phyloP scores from a whole-genome alignment of 495 filamentous ascomycete genomes.

The Cladorrhinum samala region DNA sequence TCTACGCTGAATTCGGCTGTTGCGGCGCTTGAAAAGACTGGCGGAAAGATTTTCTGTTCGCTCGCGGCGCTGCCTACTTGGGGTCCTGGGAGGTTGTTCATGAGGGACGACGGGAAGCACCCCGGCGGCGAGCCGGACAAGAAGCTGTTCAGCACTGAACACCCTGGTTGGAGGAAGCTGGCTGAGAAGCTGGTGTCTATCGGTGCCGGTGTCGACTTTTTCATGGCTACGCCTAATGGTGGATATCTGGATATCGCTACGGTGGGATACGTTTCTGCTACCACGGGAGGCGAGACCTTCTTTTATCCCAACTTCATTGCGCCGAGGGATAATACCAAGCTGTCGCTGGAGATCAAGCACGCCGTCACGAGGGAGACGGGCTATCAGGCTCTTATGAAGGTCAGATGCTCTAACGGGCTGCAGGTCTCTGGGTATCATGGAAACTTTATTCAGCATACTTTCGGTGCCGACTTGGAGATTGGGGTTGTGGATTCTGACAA shows the following conservation, averaged over 20 bases:
- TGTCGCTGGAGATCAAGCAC: slow-evolving; percentile 82
- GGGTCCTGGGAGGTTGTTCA: slow-evolving; percentile 76
- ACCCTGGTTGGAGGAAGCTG: slow-evolving; percentile 73
- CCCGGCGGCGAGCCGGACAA: slow-evolving; percentile 85
- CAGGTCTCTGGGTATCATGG: slow-evolving; percentile 92
- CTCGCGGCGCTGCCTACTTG: slow-evolving; percentile 77
- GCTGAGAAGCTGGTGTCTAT: slow-evolving; percentile 83
- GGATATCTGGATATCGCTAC: slow-evolving; percentile 93
- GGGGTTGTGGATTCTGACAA: slow-evolving; percentile 91
- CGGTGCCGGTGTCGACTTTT: slow-evolving; percentile 88
- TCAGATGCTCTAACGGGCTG: slow-evolving; percentile 92
- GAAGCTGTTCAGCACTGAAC: slow-evolving; percentile 85
- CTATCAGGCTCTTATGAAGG: slow-evolving; percentile 97
- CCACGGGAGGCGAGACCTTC: slow-evolving; percentile 86
- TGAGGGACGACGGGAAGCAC: slow-evolving; percentile 83
- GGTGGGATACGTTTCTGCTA: slow-evolving; percentile 70
- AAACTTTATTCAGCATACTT: slow-evolving; percentile 92
- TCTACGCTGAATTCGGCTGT: slow-evolving; percentile 78
- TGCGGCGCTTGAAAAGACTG: slow-evolving; percentile 72
- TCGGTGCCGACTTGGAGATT: slow-evolving; percentile 92
- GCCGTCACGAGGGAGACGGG: slow-evolving; percentile 88
- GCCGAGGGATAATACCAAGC: slow-evolving; percentile 73
- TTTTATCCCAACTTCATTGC: slow-evolving; percentile 95
- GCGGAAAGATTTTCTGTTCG: slow-evolving; percentile 89
- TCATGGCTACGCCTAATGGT: slow-evolving; percentile 81